A percentile compares a stretch with the other conserved stretches of the same genome.
phyloP scores from a whole-genome alignment of 1,284 basidiomycete species.

The Fomitopsis schrenkii region DNA sequence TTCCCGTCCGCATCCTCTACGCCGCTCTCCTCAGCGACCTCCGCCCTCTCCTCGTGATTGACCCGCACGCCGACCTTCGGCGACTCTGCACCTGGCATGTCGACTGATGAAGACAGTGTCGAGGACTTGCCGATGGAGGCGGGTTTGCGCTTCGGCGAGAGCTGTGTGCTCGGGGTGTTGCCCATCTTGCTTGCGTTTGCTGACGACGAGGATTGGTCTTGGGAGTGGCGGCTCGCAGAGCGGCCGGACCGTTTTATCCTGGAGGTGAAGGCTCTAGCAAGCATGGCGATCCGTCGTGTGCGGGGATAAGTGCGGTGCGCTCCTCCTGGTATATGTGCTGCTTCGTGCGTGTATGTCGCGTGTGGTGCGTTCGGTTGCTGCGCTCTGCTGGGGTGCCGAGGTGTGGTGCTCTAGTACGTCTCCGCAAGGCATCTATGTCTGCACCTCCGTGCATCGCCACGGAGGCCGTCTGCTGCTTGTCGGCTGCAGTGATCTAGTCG shows the following conservation, averaged over 20 bases:
- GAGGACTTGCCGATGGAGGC: constrained; percentile 3
- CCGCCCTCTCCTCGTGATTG: neutral
- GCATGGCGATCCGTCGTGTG: constrained; percentile 1
- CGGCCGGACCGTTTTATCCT: constrained; percentile 4
- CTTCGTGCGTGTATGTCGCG: neutral
- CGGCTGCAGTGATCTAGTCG: neutral
- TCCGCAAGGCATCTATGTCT: too few relatives aligned
- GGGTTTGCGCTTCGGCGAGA: constrained; percentile 1
- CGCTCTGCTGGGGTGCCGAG: neutral
- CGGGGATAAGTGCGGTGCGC: neutral
- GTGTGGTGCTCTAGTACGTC: neutral
- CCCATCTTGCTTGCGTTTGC: constrained; percentile 5
- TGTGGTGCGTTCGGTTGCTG: neutral
- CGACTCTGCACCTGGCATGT: constrained; percentile 7
- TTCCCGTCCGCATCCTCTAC: neutral
- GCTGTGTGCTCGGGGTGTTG: constrained; percentile 6
- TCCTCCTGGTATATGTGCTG: constrained; percentile 1
- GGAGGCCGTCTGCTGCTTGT: neutral
- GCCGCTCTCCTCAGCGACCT: neutral
- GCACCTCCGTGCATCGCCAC: neutral
- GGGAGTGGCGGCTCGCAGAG: neutral
- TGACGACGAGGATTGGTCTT: neutral
- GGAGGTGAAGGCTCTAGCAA: neutral
- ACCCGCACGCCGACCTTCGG: neutral
- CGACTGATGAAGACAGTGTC: neutral